These are phyloP conservation scores for Phytopythium kandeliae DNA, from an alignment of 352 stramenopile genomes.

Conservation along the genomic window DNA sequence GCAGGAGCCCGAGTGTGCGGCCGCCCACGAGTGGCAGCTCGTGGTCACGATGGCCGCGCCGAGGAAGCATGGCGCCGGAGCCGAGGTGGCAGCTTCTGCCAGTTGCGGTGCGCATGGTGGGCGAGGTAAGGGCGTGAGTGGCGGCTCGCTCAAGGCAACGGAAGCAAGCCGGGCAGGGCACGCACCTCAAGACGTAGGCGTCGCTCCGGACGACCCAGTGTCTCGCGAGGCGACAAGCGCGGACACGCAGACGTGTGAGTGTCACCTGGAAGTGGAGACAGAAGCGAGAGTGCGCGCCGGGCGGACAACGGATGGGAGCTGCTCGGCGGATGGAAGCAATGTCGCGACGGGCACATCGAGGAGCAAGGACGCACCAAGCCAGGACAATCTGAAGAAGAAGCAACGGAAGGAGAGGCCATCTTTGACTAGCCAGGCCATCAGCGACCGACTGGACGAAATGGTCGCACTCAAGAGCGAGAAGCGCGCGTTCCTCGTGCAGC, in stretches of 20 bases:
- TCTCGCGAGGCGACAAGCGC: background rate
- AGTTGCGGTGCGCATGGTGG: too few relatives aligned
- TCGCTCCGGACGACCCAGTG: too few relatives aligned
- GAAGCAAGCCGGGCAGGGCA: too few relatives aligned
- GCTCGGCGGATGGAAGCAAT: constrained; percentile 3
- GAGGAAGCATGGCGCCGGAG: background rate
- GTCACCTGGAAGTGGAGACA: background rate
- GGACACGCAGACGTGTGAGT: background rate
- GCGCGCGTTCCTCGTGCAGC: constrained; percentile 23
- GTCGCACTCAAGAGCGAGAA: constrained; percentile 22
- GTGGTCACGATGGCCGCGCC: too few relatives aligned
- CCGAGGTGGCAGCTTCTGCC: too few relatives aligned
- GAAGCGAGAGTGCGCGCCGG: background rate
- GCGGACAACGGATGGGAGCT: background rate
- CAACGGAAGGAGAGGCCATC: background rate
- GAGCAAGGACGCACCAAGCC: background rate
- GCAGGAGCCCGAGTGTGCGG: too few relatives aligned
- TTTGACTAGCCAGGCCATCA: background rate
- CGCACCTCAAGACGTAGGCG: too few relatives aligned
- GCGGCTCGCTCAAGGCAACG: too few relatives aligned
- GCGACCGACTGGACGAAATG: constrained; percentile 6
- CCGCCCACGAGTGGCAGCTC: too few relatives aligned
- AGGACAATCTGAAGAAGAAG: background rate
- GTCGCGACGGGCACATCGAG: background rate
- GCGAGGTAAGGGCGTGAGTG: too few relatives aligned